Conservation (phyloP, 208 protist genomes). For the Leishmania braziliensis region DNA sequence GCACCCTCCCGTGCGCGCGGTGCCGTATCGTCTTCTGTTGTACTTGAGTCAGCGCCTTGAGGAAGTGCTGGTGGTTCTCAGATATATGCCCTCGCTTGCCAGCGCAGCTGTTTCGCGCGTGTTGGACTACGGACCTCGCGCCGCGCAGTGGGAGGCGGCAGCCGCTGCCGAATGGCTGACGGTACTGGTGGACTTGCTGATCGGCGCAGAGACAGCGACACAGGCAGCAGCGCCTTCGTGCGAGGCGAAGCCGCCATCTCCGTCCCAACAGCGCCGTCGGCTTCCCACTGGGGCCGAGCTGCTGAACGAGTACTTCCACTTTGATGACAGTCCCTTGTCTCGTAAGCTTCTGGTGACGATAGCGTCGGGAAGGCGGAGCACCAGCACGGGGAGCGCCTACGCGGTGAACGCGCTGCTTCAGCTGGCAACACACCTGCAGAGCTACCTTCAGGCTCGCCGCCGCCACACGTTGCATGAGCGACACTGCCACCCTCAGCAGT, state of each 20-base stretch:
- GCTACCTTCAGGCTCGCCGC: conserved; percentile 12
- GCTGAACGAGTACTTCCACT: conserved; percentile 36
- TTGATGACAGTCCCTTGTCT: conserved; percentile 32
- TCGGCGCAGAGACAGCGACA: conserved; percentile 12
- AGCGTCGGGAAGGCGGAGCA: conserved; percentile 12
- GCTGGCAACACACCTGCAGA: conserved; percentile 29
- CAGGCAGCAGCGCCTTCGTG: not conserved
- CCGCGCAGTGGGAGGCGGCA: conserved; percentile 71
- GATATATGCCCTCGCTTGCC: conserved; percentile 69
- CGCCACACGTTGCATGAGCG: not conserved
- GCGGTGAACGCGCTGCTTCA: conserved; percentile 32
- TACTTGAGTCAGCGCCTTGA: conserved; percentile 42
- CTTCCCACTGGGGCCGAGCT: conserved; percentile 2
- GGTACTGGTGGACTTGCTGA: conserved; percentile 32
- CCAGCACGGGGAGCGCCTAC: conserved; percentile 32
- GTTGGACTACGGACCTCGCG: conserved; percentile 41
- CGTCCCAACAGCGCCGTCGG: not conserved
- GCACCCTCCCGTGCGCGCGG: conserved; percentile 60
- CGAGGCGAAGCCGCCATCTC: not conserved
- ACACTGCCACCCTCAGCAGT: not conserved
- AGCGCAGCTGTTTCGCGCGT: conserved; percentile 62
- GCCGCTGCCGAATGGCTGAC: conserved; percentile 79
- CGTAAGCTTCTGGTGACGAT: conserved; percentile 18
- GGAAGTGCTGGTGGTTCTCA: conserved; percentile 43
- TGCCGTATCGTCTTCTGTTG: conserved; percentile 55